Evolutionary conservation across 2,329 filamentous ascomycete genomes (phyloP).

Genomic region (Penicillium sp.): DNA sequence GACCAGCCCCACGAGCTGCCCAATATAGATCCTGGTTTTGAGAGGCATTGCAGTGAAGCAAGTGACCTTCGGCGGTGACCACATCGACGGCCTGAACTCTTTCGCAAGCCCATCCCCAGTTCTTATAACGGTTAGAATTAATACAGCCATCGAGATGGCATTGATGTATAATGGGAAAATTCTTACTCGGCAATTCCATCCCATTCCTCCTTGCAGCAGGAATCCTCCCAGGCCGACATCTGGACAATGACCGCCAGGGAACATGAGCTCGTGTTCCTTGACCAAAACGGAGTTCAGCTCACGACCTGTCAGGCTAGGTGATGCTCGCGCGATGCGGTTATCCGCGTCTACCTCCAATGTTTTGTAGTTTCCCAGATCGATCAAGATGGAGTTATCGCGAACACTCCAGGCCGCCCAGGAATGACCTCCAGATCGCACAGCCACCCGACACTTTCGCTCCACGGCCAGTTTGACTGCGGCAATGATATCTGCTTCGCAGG

Average conservation of each 20-base stretch:
- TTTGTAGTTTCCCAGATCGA: slow-evolving; percentile 49
- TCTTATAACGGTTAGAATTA: slow-evolving; percentile 35
- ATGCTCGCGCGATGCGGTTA: slow-evolving; percentile 46
- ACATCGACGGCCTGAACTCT: slow-evolving; percentile 51
- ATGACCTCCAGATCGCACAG: slow-evolving; percentile 56
- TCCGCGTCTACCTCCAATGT: slow-evolving; percentile 45
- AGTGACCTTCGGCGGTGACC: slow-evolving; percentile 51
- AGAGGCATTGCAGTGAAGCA: slow-evolving; percentile 26
- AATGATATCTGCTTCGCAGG: slow-evolving; percentile 38
- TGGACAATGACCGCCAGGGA: slow-evolving; percentile 60
- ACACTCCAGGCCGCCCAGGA: slow-evolving; percentile 56
- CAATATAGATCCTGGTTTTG: slow-evolving; percentile 55
- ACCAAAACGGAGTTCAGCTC: slow-evolving; percentile 27
- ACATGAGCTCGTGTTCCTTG: slow-evolving; percentile 48
- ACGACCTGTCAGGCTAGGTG: slow-evolving; percentile 54
- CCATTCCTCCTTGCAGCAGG: slow-evolving; percentile 61
- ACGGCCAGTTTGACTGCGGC: slow-evolving; percentile 46
- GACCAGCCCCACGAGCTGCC: slow-evolving; percentile 55
- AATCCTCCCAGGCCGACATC: slow-evolving; percentile 63
- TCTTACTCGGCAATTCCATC: slow-evolving; percentile 59
- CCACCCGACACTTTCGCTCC: slow-evolving; percentile 42
- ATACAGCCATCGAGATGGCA: neutral
- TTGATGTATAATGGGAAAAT: neutral
- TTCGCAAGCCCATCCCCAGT: slow-evolving; percentile 62
- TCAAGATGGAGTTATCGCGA: slow-evolving; percentile 51